These are phyloP conservation scores for Priceomyces haplophilus DNA, from an alignment of 805 yeast species.

Conservation along the genomic window DNA sequence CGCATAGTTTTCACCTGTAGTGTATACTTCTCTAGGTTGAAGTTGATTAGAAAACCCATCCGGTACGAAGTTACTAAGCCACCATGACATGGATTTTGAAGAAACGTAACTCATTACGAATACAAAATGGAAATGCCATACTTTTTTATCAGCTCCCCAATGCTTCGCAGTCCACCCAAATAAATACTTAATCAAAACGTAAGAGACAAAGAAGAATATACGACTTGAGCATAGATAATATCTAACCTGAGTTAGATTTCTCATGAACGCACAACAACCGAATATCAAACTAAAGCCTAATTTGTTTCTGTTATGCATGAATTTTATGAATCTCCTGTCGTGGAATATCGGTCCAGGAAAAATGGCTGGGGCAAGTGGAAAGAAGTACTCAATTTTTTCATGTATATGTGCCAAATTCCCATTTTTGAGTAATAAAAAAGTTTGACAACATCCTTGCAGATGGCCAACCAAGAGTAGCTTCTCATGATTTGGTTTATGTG, in stretches of 20 bases:
- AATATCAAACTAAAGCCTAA: slow-evolving; percentile 50
- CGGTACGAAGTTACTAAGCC: slow-evolving; percentile 53
- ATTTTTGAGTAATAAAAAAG: slow-evolving; percentile 63
- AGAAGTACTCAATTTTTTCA: slow-evolving; percentile 59
- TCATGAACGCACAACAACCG: slow-evolving; percentile 78
- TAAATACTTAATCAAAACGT: slow-evolving; percentile 79
- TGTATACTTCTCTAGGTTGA: slow-evolving; percentile 29
- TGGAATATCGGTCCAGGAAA: slow-evolving; percentile 78
- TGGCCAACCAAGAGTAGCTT: slow-evolving; percentile 72
- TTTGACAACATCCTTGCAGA: slow-evolving; percentile 92
- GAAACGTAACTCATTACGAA: slow-evolving; percentile 86
- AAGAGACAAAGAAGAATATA: slow-evolving; percentile 62
- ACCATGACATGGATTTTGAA: slow-evolving; percentile 84
- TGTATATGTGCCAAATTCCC: slow-evolving; percentile 34
- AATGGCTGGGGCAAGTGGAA: slow-evolving; percentile 87
- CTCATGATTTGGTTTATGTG: slow-evolving; percentile 34
- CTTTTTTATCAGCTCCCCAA: slow-evolving; percentile 59
- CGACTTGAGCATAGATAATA: slow-evolving; percentile 32
- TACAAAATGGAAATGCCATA: slow-evolving; percentile 72
- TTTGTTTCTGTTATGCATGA: slow-evolving; percentile 54
- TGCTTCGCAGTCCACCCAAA: slow-evolving; percentile 82
- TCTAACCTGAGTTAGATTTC: slow-evolving; percentile 65
- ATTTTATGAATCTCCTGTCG: slow-evolving; percentile 56
- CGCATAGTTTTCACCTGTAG: slow-evolving; percentile 24
- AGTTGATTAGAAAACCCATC: slow-evolving; percentile 41